Base-by-base conservation (phyloP, 345 rosid species). In the Mercurialis annua region DNA sequence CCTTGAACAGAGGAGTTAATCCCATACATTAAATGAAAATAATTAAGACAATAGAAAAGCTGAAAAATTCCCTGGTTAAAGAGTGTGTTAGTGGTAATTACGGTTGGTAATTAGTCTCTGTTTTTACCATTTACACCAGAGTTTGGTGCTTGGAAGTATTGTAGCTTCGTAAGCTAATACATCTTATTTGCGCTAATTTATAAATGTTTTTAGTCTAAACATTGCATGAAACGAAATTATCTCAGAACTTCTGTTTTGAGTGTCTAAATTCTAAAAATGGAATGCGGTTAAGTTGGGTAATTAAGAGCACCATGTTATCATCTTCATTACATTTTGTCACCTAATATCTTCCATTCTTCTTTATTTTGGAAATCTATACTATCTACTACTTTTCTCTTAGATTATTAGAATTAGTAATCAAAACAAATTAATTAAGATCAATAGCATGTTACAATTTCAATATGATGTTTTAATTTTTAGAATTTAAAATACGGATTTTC, bases 221-320 rank as follows among this genome's bases (percentile, higher is more conserved):
- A 46, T 27, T n/a, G 9, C 18, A 5, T 21, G 11, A 24, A 38
- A 38, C 11, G 31, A 38, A 60, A 3, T 33, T 20, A 60, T 59
- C 14, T 31, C 10, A 33, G 0, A 57, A 57, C 12, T 29, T 15
- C 23, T 51, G 29, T 59, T 58, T 9, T 36, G 23, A 59, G 27
- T 23, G 46, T 46, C 65, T 26, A 14, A 12, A 52, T 2, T 33
- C 31, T 53, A 15, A 42, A 44, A 43, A 61, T 9, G 48, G 51
- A 61, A 61, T 43, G 51, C 30, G 26, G 26, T 42, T 61, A 61
- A 61, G 23, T 23, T 61, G 23, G 44, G 29, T 59, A 59, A 59
- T 38, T 61, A 61, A 61, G 21, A n/a, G 31, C 33, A 24, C 17
- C 16, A 16, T 43, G 65, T 61, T 61, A 61, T 9, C 12, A 61